Evolutionary conservation across 139 green algal species (phyloP).

Genomic region (Medakamo hakoo): DNA sequence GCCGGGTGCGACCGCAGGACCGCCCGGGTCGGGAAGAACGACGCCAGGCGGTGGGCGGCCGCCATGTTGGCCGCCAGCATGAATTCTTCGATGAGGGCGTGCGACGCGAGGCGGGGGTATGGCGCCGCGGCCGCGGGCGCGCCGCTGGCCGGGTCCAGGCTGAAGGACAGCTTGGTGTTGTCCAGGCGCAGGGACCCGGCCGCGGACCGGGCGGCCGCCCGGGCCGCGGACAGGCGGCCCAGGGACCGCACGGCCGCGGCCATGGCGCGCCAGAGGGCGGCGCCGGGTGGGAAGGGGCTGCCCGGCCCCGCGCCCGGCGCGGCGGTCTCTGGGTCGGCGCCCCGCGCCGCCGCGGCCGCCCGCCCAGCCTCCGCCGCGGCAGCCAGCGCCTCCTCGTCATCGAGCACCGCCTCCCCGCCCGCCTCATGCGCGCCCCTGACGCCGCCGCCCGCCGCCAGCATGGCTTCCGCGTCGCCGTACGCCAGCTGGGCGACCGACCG

Average conservation of each 20-base stretch:
- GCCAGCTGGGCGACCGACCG: conserved; percentile 73
- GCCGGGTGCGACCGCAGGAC: conserved; percentile 51
- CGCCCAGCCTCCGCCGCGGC: background rate
- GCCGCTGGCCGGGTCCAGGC: conserved; percentile 29
- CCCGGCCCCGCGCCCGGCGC: background rate
- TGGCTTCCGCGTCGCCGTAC: conserved; percentile 51
- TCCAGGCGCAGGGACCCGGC: conserved; percentile 61
- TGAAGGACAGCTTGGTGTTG: conserved; percentile 61
- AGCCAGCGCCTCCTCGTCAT: background rate
- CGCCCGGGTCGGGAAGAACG: conserved; percentile 39
- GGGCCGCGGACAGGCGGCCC: conserved; percentile 33
- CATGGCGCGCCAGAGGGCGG: conserved; percentile 25
- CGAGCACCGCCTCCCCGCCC: background rate
- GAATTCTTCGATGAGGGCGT: conserved; percentile 92
- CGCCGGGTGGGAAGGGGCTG: background rate
- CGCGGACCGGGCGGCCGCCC: conserved; percentile 29
- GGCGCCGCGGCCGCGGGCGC: background rate
- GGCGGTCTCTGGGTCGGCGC: background rate
- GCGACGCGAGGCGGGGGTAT: conserved; percentile 37
- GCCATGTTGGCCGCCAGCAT: conserved; percentile 93
- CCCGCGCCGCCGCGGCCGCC: background rate
- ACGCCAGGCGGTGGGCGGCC: conserved; percentile 54
- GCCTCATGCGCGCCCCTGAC: conserved; percentile 22
- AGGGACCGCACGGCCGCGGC: conserved; percentile 45
- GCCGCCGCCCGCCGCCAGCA: conserved; percentile 27